These are phyloP conservation scores for Leccinum ponderosum DNA, from an alignment of 1,284 basidiomycete genomes.

Conservation along the genomic window DNA sequence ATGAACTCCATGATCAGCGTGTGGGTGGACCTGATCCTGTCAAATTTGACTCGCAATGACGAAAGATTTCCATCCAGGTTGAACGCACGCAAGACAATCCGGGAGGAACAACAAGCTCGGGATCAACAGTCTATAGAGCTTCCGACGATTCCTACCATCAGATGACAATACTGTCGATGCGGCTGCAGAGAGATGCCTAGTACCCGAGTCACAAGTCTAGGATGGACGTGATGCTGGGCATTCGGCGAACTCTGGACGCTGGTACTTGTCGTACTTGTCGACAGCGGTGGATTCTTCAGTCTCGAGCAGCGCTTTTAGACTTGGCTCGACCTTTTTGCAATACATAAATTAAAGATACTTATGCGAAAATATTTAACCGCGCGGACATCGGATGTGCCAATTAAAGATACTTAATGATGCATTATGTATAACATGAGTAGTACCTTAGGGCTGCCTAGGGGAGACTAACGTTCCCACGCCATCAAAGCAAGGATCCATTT, in stretches of 20 bases:
- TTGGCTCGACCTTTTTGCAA: no score
- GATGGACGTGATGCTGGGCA: not conserved
- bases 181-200: not conserved
- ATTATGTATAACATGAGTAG: no score
- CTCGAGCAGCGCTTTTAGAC: not conserved
- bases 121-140: conserved; percentile 11
- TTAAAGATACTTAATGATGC: no score
- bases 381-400: no score
- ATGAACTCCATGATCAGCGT: no score
- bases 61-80: conserved; percentile 2
- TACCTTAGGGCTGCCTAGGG: no score
- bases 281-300: not conserved
- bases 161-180: not conserved
- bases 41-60: not conserved
- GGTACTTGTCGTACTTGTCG: no score
- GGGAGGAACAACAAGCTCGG: conserved; percentile 8
- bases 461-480: no score
- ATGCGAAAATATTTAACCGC: no score
- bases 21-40: conserved; percentile 5
- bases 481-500: no score
- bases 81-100: conserved; percentile 16
- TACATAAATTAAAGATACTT: no score
- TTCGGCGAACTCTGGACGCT: not conserved
- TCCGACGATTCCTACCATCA: conserved; percentile 10
- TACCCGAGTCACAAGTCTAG: not conserved